A percentile compares a stretch with the other conserved stretches of the same genome.
Evolutionary conservation across 257 asterid species (phyloP).

Genomic region (Solanum gandarillasii): DNA sequence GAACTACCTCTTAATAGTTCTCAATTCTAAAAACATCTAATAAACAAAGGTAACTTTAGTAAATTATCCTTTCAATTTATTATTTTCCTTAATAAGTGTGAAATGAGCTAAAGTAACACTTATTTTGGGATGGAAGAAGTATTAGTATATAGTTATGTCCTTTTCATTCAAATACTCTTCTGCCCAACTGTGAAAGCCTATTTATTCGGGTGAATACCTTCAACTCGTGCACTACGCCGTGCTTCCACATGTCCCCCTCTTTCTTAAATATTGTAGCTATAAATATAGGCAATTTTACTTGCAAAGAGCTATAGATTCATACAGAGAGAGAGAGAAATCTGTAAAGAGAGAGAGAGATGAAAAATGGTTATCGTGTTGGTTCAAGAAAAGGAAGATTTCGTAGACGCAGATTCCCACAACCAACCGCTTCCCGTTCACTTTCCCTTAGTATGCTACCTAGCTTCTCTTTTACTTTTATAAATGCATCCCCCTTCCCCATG

Average conservation of each 20-base stretch:
- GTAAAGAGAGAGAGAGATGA: background rate
- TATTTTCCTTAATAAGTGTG: background rate
- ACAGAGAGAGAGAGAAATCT: background rate
- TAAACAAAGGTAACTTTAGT: background rate
- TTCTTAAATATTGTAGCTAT: conserved; percentile 8
- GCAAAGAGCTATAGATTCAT: background rate
- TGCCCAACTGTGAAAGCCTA: conserved; percentile 27
- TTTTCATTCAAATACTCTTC: conserved; percentile 29
- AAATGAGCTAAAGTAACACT: background rate
- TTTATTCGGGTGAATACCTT: conserved; percentile 42
- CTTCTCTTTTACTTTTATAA: background rate
- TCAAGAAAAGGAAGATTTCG: conserved; percentile 42
- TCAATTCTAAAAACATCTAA: background rate
- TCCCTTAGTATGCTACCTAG: background rate
- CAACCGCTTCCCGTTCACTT: conserved; percentile 2
- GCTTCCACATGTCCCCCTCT: conserved; percentile 32
- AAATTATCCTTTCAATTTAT: background rate
- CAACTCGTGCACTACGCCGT: conserved; percentile 45
- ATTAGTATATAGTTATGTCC: background rate
- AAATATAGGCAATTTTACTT: conserved; percentile 12
- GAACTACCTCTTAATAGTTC: background rate
- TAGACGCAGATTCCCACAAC: conserved; percentile 28
- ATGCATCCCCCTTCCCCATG: background rate
- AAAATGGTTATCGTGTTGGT: conserved; percentile 5
- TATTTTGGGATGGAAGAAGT: background rate